Evolutionary conservation across 805 yeast species (phyloP), one percentile per base, ranked within the genome.

Genomic region (Zygosaccharomyces gambellarensis): DNA sequence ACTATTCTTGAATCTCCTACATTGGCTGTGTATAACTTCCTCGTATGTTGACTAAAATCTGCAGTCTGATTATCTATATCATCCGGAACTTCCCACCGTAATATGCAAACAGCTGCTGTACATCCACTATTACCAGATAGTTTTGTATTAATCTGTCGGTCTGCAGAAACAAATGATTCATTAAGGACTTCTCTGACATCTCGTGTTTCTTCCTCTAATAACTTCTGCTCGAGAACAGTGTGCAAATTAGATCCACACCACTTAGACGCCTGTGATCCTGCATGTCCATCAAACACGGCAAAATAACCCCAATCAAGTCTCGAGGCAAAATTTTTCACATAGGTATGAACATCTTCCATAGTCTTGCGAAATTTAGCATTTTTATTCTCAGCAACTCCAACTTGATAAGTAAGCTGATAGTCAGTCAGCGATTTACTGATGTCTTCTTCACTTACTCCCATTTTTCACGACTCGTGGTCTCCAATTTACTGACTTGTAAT

Each of bases 301-400:
- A 92, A 90, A 64, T 87, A 92, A 2, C 97, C 98, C 85, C 96
- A 86, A 65, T 90, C 97, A 28, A 85, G 72, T 49, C 89, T 68
- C 58, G 88, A 95, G n/a, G 90, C 94, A 72, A 87, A 90, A 71
- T 90, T 90, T 56, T 94, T 90, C 36, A 90, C 89, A 60, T 86
- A 88, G 0, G 95, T 87, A 66, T 92, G 98, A 6, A 92, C 94
- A 66, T 92, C 99, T 65, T 92, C 99, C 99, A 92, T 92, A 27
- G 90, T 81, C 45, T 85, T 81, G 49, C 99, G 76, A 64, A 82
- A 90, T 54, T 85, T 80, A 11, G 80, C 68, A 67, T 94, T 94
- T 55, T 83, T 82, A 67, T 89, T 90, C 58, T 90, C 97, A n/a
- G 95, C 81, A 7, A 92, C 95, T 3, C 97, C 97, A 12, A 90